Base-by-base conservation (phyloP, 495 filamentous ascomycete genomes). In the Mytilinidion resinicola region DNA sequence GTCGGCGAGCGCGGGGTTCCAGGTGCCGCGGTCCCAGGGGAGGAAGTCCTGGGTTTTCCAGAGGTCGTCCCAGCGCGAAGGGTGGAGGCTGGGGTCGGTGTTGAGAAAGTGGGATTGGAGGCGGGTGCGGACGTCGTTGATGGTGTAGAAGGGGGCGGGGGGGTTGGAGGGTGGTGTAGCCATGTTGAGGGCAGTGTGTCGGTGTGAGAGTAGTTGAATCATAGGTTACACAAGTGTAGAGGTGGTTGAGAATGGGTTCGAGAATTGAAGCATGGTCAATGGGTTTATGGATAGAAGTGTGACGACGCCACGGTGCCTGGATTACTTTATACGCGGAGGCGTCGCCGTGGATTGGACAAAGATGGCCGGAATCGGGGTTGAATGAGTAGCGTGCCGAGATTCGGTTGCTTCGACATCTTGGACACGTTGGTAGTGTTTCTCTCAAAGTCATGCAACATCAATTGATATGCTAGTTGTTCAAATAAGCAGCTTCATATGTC, bases 1-100 rank as follows among this genome's bases (percentile, higher is more conserved):
- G 67, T 89, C 86, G 38, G 78, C 69, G n/a, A 91, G 75, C 1
- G 87, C 88, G 25, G 82, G 80, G 59, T 81, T 86, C 11, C 85
- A 82, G 37, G 73, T 72, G 19, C 84, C 84, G 20, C 79, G 76
- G 62, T 90, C 87, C 85, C 85, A 89, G 19, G 84, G 84, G n/a
- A 84, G 71, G 66, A 77, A 80, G 47, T 77, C 74, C 47, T 80
- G 78, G n/a, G 77, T 74, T 38, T 77, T 71, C 85, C 86, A 91
- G 9, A 88, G 76, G 0, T 74, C 69, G 49, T 82, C 78, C 87
- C 87, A 90, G 59, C 51, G 55, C 2, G 25, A 11, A 36, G 55
- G 51, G 49, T 70, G 68, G 12, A 56, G 14, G 17, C 53, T 51
- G 46, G 37, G 14, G 1, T 54, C 20, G 51, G 56, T 55, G 20